These are phyloP conservation scores for Ilex aquifolium DNA, from an alignment of 257 asterid species.

Conservation along the genomic window DNA sequence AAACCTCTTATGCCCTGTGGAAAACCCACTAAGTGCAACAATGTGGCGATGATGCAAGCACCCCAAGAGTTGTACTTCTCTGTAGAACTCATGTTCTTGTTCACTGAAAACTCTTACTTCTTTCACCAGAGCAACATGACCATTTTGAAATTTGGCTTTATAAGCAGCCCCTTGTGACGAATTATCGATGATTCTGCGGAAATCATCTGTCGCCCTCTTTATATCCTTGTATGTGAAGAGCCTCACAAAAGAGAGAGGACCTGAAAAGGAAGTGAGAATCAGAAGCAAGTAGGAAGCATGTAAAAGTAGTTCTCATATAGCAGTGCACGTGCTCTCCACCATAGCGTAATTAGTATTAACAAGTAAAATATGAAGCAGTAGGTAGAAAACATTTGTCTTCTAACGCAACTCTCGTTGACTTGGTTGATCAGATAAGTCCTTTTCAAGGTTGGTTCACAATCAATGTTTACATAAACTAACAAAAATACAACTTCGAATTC, in stretches of 20 bases:
- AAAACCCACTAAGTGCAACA: conserved; percentile 65
- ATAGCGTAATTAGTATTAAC: too few species aligned
- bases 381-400: too few species aligned
- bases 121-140: conserved; percentile 48
- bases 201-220: conserved; percentile 88
- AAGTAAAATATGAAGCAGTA: too few species aligned
- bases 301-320: too few species aligned
- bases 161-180: conserved; percentile 46
- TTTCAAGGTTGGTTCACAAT: too few species aligned
- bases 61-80: conserved; percentile 54
- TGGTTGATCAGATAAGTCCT: too few species aligned
- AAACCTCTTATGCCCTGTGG: conserved; percentile 62
- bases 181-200: conserved; percentile 39
- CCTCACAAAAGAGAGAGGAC: conserved; percentile 45
- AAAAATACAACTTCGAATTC: too few species aligned
- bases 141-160: conserved; percentile 64
- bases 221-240: conserved; percentile 66
- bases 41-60: conserved; percentile 89
- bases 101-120: conserved; percentile 43
- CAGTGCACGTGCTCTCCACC: too few species aligned
- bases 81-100: conserved; percentile 45
- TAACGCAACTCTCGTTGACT: too few species aligned
- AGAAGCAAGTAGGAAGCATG: too few species aligned
- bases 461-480: too few species aligned
- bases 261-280: conserved; percentile 18